These are phyloP conservation scores for Cavenderia fasciculata DNA, from an alignment of 78 protist species.

Conservation along the genomic window DNA sequence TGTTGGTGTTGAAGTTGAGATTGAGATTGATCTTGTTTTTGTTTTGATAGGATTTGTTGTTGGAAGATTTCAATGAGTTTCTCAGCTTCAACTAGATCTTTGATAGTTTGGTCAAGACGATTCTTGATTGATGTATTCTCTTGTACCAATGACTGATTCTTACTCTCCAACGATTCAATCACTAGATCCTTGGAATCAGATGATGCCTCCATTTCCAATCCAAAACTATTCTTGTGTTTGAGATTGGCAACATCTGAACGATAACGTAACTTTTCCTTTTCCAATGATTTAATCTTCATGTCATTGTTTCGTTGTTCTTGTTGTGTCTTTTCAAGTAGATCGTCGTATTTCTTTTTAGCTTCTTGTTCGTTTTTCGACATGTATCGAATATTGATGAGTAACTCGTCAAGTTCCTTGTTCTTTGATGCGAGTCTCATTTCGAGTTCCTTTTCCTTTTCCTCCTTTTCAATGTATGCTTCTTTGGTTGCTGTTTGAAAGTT, in stretches of 20 bases:
- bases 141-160: not conserved
- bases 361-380: not conserved
- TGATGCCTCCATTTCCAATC: not conserved
- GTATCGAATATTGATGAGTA: not conserved
- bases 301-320: conserved; percentile 16
- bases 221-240: conserved; percentile 33
- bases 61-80: not conserved
- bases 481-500: not conserved
- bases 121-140: too few species aligned
- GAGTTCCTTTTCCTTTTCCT: not conserved
- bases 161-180: conserved; percentile 7
- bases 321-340: not conserved
- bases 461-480: conserved; percentile 17
- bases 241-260: conserved; percentile 30
- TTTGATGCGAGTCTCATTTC: conserved; percentile 16
- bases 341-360: conserved; percentile 18
- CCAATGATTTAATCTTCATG: conserved; percentile 43
- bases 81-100: conserved; percentile 7
- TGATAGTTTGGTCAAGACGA: not conserved
- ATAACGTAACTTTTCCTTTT: conserved; percentile 30
- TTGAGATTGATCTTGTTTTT: not conserved
- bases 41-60: not conserved
- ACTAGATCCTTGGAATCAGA: conserved; percentile 7
- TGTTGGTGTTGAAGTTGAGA: not conserved
- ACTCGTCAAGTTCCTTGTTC: conserved; percentile 31